Conservation (phyloP, 2,329 filamentous ascomycete species). For the Sclerotiophoma versabilis region DNA sequence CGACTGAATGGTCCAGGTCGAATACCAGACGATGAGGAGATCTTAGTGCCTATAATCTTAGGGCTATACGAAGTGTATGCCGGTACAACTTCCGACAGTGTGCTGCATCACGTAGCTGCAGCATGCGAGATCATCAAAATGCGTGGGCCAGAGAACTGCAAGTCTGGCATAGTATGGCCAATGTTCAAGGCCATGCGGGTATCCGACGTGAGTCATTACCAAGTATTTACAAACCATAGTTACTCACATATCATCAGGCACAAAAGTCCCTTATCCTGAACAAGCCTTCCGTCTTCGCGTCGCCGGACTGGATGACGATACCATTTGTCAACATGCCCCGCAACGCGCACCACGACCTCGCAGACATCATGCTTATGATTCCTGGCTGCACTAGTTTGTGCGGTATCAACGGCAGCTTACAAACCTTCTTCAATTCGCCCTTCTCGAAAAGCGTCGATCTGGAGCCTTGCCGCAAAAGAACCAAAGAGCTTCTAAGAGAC, state of each 20-base stretch:
- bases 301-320: conserved; percentile 38
- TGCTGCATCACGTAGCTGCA: conserved; percentile 39
- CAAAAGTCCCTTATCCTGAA: conserved; percentile 39
- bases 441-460: conserved; percentile 25
- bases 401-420: conserved; percentile 26
- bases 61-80: conserved; percentile 42
- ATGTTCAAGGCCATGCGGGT: conserved; percentile 41
- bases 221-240: neutral
- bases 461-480: conserved; percentile 20
- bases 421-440: conserved; percentile 25
- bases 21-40: conserved; percentile 40
- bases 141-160: conserved; percentile 40
- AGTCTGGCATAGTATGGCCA: conserved; percentile 28
- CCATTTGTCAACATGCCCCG: conserved; percentile 34
- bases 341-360: conserved; percentile 36
- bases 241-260: conserved; percentile 27
- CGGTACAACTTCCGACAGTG: conserved; percentile 36
- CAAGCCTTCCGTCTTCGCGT: conserved; percentile 35
- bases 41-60: conserved; percentile 40
- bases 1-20: conserved; percentile 17
- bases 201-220: conserved; percentile 33
- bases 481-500: conserved; percentile 22
- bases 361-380: conserved; percentile 38
- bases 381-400: conserved; percentile 31
- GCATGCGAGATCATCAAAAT: conserved; percentile 41